These are phyloP conservation scores for Lagenidium giganteum DNA, from an alignment of 352 stramenopile genomes.

Conservation along the genomic window DNA sequence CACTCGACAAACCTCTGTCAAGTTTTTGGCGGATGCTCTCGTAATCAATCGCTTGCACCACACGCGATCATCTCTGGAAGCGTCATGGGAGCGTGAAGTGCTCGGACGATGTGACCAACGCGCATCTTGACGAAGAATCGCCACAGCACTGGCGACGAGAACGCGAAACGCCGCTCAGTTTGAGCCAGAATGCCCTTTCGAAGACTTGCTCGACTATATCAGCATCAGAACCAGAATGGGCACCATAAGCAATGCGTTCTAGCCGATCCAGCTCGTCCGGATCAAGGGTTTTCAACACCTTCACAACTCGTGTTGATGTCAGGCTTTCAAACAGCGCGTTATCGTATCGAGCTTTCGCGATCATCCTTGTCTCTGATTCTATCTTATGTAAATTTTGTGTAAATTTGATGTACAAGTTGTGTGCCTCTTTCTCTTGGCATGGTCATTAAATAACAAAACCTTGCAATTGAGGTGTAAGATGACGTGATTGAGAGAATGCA, in stretches of 20 bases:
- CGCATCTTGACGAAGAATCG: constrained; percentile 19
- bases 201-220: constrained; percentile 7
- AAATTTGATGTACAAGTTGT: too few species aligned
- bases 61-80: constrained; percentile 10
- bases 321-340: constrained; percentile 6
- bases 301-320: constrained; percentile 13
- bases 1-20: neutral
- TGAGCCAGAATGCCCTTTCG: constrained; percentile 12
- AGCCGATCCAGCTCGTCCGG: constrained; percentile 10
- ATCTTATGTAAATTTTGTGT: neutral
- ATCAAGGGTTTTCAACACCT: constrained; percentile 9
- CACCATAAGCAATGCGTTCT: constrained; percentile 2
- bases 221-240: neutral
- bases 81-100: constrained; percentile 6
- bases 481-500: too few species aligned
- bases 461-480: too few species aligned
- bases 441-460: constrained; percentile 4
- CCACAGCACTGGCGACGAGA: constrained; percentile 17
- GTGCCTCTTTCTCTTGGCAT: too few species aligned
- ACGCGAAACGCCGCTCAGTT: constrained; percentile 1
- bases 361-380: too few species aligned
- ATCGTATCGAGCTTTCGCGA: too few species aligned
- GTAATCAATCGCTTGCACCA: constrained; percentile 14
- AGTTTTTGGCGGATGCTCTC: constrained; percentile 5
- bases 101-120: constrained; percentile 10